These are phyloP conservation scores for Corylus heterophylla DNA, from an alignment of 306 rosid genomes.

Conservation along the genomic window DNA sequence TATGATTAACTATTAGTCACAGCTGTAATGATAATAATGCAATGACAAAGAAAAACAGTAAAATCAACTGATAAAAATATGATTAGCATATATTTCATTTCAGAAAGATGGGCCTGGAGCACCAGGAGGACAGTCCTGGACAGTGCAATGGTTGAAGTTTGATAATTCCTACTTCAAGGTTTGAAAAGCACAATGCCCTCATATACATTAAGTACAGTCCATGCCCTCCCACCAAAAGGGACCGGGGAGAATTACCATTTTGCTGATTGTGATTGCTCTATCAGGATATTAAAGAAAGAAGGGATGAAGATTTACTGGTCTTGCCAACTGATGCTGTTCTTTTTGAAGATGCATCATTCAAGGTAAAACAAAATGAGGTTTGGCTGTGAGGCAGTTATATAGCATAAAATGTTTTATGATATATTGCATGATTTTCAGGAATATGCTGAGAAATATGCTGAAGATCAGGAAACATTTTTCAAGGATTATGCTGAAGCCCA, in stretches of 20 bases:
- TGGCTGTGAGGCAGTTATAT: slow-evolving; percentile 13
- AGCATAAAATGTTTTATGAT: not conserved
- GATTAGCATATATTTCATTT: slow-evolving; percentile 25
- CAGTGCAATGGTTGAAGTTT: slow-evolving; percentile 91
- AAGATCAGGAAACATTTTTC: slow-evolving; percentile 86
- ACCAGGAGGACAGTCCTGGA: slow-evolving; percentile 99
- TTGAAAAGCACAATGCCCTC: slow-evolving; percentile 13
- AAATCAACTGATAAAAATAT: slow-evolving; percentile 22
- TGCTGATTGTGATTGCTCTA: slow-evolving; percentile 33
- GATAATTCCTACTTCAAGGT: slow-evolving; percentile 98
- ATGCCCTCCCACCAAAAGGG: not conserved
- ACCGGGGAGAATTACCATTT: slow-evolving; percentile 13
- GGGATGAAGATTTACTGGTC: slow-evolving; percentile 83
- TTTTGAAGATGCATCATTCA: slow-evolving; percentile 92
- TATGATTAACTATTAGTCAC: not conserved
- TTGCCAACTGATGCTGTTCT: slow-evolving; percentile 95
- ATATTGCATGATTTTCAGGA: slow-evolving; percentile 47
- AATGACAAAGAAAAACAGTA: slow-evolving; percentile 9
- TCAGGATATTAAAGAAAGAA: slow-evolving; percentile 86
- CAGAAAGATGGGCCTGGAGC: slow-evolving; percentile 99
- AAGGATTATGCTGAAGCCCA: slow-evolving; percentile 98
- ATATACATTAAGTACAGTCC: slow-evolving; percentile 11
- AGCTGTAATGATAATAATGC: slow-evolving; percentile 8
- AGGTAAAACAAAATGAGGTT: slow-evolving; percentile 46
- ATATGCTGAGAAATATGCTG: slow-evolving; percentile 89